These are phyloP conservation scores for Yarrowia divulgata DNA, from an alignment of 805 yeast genomes.

Conservation along the genomic window DNA sequence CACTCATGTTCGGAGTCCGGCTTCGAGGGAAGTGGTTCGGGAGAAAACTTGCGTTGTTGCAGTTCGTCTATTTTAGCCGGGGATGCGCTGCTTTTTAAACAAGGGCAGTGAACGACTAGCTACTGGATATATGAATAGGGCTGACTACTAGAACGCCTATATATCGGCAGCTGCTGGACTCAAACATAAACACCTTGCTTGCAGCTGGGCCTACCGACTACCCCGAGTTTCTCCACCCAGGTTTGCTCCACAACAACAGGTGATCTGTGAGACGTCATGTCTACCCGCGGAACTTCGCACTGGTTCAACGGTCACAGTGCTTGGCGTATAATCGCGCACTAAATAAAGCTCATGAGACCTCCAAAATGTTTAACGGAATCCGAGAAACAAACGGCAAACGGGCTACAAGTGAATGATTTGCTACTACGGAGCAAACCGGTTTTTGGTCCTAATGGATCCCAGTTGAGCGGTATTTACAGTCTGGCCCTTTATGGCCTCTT, in stretches of 20 bases:
- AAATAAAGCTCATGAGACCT: constrained; percentile 13
- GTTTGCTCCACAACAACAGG: background rate
- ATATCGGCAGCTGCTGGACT: no score
- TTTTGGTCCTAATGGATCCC: no score
- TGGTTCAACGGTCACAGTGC: constrained; percentile 15
- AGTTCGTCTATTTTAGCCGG: background rate
- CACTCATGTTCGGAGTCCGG: background rate
- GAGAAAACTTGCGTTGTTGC: no score
- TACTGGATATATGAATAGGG: background rate
- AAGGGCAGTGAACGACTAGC: background rate
- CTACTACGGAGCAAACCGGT: no score
- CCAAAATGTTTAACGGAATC: background rate
- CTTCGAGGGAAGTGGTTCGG: background rate
- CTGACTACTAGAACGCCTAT: no score
- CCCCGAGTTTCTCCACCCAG: constrained; percentile 3
- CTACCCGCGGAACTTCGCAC: background rate
- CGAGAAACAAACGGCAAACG: background rate
- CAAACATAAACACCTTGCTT: background rate
- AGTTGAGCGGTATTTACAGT: no score
- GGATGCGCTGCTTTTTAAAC: background rate
- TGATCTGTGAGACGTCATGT: background rate
- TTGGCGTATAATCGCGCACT: constrained; percentile 37
- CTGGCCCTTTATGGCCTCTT: background rate
- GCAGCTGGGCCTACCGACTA: background rate
- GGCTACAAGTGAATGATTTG: no score